Percentiles rank a stretch among this genome's conserved stretches.
phyloP scores from a whole-genome alignment of 1,284 basidiomycete species.

The Leucoagaricus sp. region DNA sequence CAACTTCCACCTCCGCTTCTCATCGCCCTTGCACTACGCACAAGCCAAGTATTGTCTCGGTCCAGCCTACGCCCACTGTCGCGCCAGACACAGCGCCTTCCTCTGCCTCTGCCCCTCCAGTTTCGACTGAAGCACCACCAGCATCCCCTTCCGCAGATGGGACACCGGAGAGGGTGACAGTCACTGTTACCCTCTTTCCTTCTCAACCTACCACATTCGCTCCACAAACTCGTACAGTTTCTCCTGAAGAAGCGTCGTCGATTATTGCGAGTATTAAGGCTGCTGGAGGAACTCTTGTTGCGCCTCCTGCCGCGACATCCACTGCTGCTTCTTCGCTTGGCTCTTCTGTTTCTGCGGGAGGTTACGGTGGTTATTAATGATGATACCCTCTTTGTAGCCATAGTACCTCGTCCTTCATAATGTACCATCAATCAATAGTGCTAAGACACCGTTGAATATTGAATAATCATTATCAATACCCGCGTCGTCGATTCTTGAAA shows the following conservation, averaged over 20 bases:
- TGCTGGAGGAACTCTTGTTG: slow-evolving; percentile 20
- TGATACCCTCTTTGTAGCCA: background rate
- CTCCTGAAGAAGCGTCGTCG: slow-evolving; percentile 42
- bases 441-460: no score
- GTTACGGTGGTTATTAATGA: background rate
- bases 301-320: background rate
- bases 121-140: background rate
- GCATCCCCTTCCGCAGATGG: slow-evolving; percentile 1
- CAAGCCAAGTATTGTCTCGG: background rate
- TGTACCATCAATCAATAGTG: no score
- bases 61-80: background rate
- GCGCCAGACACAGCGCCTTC: background rate
- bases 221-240: slow-evolving; percentile 43
- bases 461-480: no score
- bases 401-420: background rate
- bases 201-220: slow-evolving; percentile 26
- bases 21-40: background rate
- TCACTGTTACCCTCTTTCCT: slow-evolving; percentile 20
- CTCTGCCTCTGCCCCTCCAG: background rate
- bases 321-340: background rate
- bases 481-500: no score
- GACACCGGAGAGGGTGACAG: background rate
- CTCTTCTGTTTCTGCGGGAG: background rate
- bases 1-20: background rate
- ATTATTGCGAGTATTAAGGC: slow-evolving; percentile 39